Conservation (phyloP, 306 rosid species). For the Quercus engelmannii region DNA sequence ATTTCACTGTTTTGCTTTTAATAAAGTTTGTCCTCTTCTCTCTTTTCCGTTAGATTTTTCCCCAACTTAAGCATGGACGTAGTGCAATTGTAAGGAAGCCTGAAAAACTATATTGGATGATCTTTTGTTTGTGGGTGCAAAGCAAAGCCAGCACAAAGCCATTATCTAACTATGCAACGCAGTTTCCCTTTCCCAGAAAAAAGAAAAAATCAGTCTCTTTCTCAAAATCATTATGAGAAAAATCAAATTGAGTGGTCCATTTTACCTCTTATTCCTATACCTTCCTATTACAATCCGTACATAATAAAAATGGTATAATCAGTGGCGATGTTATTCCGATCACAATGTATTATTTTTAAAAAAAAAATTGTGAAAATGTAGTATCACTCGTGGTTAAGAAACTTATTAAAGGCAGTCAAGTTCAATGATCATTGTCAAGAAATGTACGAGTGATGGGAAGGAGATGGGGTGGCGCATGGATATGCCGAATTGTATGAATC, state of each 20-base stretch:
- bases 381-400: too few relatives aligned
- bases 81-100: background rate
- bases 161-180: too few relatives aligned
- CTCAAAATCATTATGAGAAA: too few relatives aligned
- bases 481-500: background rate
- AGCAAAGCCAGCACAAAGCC: background rate
- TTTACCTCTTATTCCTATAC: too few relatives aligned
- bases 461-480: background rate
- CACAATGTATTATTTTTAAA: too few relatives aligned
- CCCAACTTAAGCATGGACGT: background rate
- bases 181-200: too few relatives aligned
- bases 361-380: too few relatives aligned
- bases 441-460: conserved; percentile 8
- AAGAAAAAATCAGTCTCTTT: too few relatives aligned
- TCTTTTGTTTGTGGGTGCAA: background rate
- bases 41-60: background rate
- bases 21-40: background rate
- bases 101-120: background rate
- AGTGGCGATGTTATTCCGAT: too few relatives aligned
- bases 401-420: background rate
- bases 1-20: background rate
- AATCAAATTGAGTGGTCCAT: too few relatives aligned
- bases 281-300: too few relatives aligned
- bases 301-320: too few relatives aligned
- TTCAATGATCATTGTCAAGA: background rate